Evolutionary conservation across 2,329 filamentous ascomycete genomes (phyloP), one percentile per base, ranked within the genome.

Genomic region (Xylariomycetidae sp.): DNA sequence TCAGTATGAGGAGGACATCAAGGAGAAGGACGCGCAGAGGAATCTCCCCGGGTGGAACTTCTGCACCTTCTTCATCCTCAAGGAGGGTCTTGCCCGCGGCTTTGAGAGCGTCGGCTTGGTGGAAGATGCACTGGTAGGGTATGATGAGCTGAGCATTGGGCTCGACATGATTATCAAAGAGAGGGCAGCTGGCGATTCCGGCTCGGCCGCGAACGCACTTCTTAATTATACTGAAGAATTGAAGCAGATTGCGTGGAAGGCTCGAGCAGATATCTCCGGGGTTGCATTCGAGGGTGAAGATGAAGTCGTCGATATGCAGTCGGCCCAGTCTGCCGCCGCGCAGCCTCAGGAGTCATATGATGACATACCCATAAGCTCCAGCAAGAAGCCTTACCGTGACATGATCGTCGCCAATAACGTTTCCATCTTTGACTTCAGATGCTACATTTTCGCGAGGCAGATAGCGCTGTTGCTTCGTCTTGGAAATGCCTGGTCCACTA

Each of bases 31-130:
- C 49, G 77, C 82, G 1, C 89, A 97, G 57, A 76, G 90, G 29
- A 81, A 71, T 20, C 64, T 98, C 13, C 92, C 92, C 0, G 92
- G 92, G 1, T 98, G 92, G 92, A 98, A 98, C 54, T 98, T 98
- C 56, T 97, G 92, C 61, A 98, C 92, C 0, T 98, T 98, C 57
- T 98, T 98, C 57, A 89, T 98, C 12, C 71, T 98, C 7, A 98
- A 98, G 54, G 92, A 98, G 59, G 92, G 92, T 0, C 66, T 98
- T 22, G 90, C 92, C 2, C 77, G 87, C 46, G 94, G 90, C 0
- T 95, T 98, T 47, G 94, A 98, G 59, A 97, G 87, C 54, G 89
- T 97, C 3, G 94, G 94, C 1, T 69, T 98, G 8, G 87, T 96
- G 7, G 92, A 98, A 54, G 92, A 98, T 69, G 90, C 92, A 3